These are phyloP conservation scores for Saksenaea oblongispora DNA, from an alignment of 371 early-diverging fungal genomes.

Conservation along the genomic window DNA sequence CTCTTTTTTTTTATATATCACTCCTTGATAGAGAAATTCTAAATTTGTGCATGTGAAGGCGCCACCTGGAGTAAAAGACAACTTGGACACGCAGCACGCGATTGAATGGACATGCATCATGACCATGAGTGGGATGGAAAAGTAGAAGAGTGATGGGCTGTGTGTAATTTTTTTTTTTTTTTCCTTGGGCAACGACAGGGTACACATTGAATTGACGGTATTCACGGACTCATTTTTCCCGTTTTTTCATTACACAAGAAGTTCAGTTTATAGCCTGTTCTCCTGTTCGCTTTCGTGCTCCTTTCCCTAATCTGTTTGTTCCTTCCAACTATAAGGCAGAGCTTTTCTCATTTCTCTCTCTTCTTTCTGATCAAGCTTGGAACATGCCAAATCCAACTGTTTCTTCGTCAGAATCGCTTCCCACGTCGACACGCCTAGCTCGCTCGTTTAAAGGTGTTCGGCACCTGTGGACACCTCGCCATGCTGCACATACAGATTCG, in stretches of 20 bases:
- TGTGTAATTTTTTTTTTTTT: not conserved
- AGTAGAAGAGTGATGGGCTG: not conserved
- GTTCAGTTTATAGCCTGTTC: slow-evolving; percentile 1
- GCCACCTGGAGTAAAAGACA: not conserved
- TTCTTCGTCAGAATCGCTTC: slow-evolving; percentile 5
- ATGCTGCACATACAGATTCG: not conserved
- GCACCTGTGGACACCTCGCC: slow-evolving; percentile 1
- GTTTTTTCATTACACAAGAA: slow-evolving; percentile 6
- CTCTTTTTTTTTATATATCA: not conserved
- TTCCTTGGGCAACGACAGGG: slow-evolving; percentile 1
- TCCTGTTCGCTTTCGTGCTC: not conserved
- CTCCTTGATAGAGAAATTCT: not conserved
- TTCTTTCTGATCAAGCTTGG: not conserved
- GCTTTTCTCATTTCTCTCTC: slow-evolving; percentile 1
- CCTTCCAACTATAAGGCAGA: slow-evolving; percentile 6
- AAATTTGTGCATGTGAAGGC: slow-evolving; percentile 6
- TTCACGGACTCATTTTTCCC: slow-evolving; percentile 5
- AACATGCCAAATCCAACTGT: not conserved
- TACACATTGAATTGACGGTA: not conserved
- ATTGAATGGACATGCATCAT: not conserved
- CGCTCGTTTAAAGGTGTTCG: not conserved
- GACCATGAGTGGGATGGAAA: not conserved
- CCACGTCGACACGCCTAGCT: slow-evolving; percentile 1
- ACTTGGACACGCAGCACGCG: slow-evolving; percentile 1
- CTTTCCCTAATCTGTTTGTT: slow-evolving; percentile 3